Conservation (phyloP, 768 basidiomycete genomes). For the Hypholoma sublateritium region DNA sequence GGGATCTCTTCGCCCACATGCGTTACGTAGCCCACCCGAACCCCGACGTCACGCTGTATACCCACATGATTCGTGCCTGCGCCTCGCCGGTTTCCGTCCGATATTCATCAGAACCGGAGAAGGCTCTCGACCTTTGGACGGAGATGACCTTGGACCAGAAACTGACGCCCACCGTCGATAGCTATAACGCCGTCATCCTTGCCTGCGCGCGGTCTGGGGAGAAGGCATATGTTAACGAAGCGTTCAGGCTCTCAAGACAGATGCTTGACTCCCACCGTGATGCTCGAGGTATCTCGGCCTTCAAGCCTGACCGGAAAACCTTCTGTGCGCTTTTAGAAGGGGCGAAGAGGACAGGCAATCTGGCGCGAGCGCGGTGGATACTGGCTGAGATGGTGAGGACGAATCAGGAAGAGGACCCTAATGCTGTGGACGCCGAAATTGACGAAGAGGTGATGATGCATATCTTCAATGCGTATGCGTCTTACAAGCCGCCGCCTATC, state of each 20-base stretch:
- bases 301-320: conserved; percentile 62
- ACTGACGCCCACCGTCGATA: conserved; percentile 59
- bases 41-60: conserved; percentile 73
- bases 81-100: conserved; percentile 48
- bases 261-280: conserved; percentile 83
- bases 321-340: conserved; percentile 89
- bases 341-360: conserved; percentile 82
- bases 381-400: conserved; percentile 76
- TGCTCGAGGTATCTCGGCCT: conserved; percentile 53
- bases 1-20: conserved; percentile 96
- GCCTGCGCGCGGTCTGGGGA: conserved; percentile 72
- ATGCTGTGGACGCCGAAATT: conserved; percentile 31
- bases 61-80: conserved; percentile 87
- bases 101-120: conserved; percentile 75
- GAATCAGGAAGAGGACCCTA: conserved; percentile 19
- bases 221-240: conserved; percentile 71
- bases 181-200: conserved; percentile 83
- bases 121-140: conserved; percentile 88
- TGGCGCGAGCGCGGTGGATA: conserved; percentile 85
- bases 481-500: conserved; percentile 72
- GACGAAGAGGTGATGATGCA: conserved; percentile 78
- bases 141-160: conserved; percentile 83
- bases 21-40: conserved; percentile 89
- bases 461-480: conserved; percentile 84
- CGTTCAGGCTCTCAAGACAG: conserved; percentile 79